Base-by-base conservation (phyloP, 202 grass and related monocot species). In the Setaria italica region DNA sequence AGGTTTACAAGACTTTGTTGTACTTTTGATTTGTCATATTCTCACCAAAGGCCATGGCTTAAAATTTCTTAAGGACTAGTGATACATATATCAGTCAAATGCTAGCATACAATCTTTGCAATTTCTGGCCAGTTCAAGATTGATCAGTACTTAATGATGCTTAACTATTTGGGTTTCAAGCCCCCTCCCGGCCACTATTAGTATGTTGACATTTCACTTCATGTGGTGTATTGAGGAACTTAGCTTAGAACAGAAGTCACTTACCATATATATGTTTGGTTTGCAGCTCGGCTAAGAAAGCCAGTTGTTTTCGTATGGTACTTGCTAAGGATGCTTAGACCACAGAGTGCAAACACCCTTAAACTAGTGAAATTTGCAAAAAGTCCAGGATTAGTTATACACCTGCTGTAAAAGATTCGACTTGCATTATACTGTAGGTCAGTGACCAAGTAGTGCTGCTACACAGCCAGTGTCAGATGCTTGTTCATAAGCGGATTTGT, bases 281-380 rank as follows among this genome's bases (percentile, higher is more conserved):
- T 16, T 21, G 8, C 17, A 37, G 49, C 39, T 81, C 77, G 39
- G 17, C 25, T 86, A 80, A 65, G 46, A 74, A 86, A 73, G 74
- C 20, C 72, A 47, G 21, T 58, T 67, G 39, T 41, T 41, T 41
- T 41, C 5, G 39, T 41, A 5, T 41, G 39, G 39, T 41, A 41
- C 39, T 41, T 41, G 39, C 39, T 41, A 41, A 2, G 35, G 35
- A 37, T 37, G 35, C 35, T 37, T 37, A 37, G 35, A 37, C 35
- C 35, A 37, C 35, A 37, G 35, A 66, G 34, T 66, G 50, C 59
- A 55, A 67, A 45, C 25, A 21, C 39, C 16, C 9, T 75, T 47
- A 2, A 67, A 15, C 5, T 56, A 69, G 83, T 48, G 43, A 45
- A 33, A 17, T 85, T 67, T 58, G 50, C 17, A 78, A 78, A 29